Base-by-base conservation (phyloP, 192 early-diverging fungal species). In the Funneliformis mosseae region DNA sequence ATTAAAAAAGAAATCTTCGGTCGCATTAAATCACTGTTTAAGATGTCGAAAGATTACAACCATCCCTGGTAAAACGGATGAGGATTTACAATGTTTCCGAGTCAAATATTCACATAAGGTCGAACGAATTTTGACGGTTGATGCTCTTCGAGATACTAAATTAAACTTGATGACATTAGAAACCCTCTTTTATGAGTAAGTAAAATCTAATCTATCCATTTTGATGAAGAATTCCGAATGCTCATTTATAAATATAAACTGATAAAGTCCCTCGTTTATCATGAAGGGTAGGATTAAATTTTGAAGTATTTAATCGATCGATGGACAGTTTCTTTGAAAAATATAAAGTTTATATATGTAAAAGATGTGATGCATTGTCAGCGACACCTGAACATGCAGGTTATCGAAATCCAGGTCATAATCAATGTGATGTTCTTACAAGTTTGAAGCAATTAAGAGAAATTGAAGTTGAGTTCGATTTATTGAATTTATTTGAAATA, bases 401-500 rank as follows among this genome's bases (percentile, higher is more conserved):
- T 41, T 70, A 70, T 70, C 39, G 39, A 41, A 70, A 39, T 70
- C 39, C 39, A 70, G 42, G 38, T 41, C 68, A 70, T 70, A 38
- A 38, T 18, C 28, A 70, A 42, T 70, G 38, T 41, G n/a, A 16
- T 8, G 21, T n/a, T 42, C 38, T 70, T 1, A 21, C 39, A 4
- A 70, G 39, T 70, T 42, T 70, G 9, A 39, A 70, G 41, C 68
- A 70, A 42, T 18, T 70, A 8, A 70, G 23, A 43, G 68, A 39
- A 33, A 70, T 67, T 33, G 28, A 67, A 28, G 11, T 70, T 41
- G 38, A 70, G 21, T 41, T 70, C 39, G 68, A 70, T 39, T n/a
- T 70, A 42, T 70, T 70, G n/a, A 21, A 70, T 70, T 70, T 70
- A n/a, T 41, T 70, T 38, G 68, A 70, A 41, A 70, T 70, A 41